Evolutionary conservation across 2,329 filamentous ascomycete genomes (phyloP), one percentile per base, ranked within the genome.

Genomic region (Salinomyces thailandicus): DNA sequence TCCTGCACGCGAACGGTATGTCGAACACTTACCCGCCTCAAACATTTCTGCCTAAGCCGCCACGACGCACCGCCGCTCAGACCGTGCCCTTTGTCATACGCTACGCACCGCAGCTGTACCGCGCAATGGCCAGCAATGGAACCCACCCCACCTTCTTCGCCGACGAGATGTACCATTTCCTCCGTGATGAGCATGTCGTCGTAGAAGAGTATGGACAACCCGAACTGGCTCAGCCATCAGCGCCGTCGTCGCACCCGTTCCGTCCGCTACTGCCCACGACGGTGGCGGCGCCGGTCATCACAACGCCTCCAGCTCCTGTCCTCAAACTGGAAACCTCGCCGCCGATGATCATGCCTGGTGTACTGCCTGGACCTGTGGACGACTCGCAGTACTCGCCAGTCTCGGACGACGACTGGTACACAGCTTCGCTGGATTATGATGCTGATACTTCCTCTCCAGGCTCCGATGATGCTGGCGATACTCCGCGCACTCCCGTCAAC

Each of bases 391-490:
- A 43, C 37, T 33, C 46, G 18, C 36, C 36, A 14, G 31, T 50
- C 24, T 20, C 31, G 15, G 28, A 43, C 24, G 33, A 43, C 8
- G 43, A 47, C 15, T 53, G 48, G 44, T 18, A 33, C 15, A 28
- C 35, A 12, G 42, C 45, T 6, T 35, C 41, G 2, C 33, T 39
- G 26, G 48, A 46, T 11, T 46, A 43, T 18, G 42, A 47, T 14
- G 38, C 41, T n/a, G 42, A 47, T 14, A 37, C 41, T n/a, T 29
- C 42, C 5, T 46, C 48, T 5, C 47, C 46, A 19, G 42, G 40
- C 7, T 46, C 48, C 5, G 18, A 45, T 15, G 39, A 38, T 17
- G 38, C 41, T 12, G 40, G 38, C 36, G 41, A 39, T 19, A 40
- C 39, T 27, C 46, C 48, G 28, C 26, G 24, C 7, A 51, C 48